Evolutionary conservation across 768 basidiomycete genomes (phyloP).

Genomic region (Kwoniella newhampshirensis): DNA sequence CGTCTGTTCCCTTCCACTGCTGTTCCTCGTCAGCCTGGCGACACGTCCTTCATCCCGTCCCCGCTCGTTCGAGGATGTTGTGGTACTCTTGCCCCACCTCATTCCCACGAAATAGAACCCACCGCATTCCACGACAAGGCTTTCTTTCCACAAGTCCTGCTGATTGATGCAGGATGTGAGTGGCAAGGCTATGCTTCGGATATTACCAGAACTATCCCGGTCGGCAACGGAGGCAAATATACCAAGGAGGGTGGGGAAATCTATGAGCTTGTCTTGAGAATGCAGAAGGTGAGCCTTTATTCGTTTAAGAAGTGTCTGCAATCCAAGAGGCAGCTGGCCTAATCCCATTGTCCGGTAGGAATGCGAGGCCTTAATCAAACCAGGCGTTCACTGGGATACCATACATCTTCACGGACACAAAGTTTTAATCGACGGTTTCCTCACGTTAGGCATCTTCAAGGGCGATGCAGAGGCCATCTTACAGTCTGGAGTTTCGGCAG

Average conservation of each 20-base stretch:
- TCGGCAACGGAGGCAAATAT: constrained; percentile 92
- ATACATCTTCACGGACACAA: constrained; percentile 81
- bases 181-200: constrained; percentile 69
- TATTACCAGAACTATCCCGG: constrained; percentile 58
- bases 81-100: constrained; percentile 32
- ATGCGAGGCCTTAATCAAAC: constrained; percentile 67
- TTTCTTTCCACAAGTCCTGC: constrained; percentile 62
- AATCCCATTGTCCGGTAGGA: constrained; percentile 56
- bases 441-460: constrained; percentile 80
- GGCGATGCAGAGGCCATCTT: constrained; percentile 62
- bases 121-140: constrained; percentile 59
- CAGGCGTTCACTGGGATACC: constrained; percentile 86
- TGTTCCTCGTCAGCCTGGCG: constrained; percentile 28
- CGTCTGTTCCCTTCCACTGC: constrained; percentile 53
- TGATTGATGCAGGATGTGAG: constrained; percentile 95
- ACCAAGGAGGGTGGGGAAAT: constrained; percentile 76
- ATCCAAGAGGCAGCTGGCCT: background rate
- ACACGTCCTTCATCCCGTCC: constrained; percentile 34
- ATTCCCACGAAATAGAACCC: constrained; percentile 25
- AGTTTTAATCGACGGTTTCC: constrained; percentile 76
- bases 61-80: constrained; percentile 46
- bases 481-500: constrained; percentile 70
- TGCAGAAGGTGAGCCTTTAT: constrained; percentile 69
- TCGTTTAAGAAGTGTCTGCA: background rate
- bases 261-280: constrained; percentile 80